These are phyloP conservation scores for Alternaria angustiovoidea DNA, from an alignment of 2,329 filamentous ascomycete genomes.

Conservation along the genomic window DNA sequence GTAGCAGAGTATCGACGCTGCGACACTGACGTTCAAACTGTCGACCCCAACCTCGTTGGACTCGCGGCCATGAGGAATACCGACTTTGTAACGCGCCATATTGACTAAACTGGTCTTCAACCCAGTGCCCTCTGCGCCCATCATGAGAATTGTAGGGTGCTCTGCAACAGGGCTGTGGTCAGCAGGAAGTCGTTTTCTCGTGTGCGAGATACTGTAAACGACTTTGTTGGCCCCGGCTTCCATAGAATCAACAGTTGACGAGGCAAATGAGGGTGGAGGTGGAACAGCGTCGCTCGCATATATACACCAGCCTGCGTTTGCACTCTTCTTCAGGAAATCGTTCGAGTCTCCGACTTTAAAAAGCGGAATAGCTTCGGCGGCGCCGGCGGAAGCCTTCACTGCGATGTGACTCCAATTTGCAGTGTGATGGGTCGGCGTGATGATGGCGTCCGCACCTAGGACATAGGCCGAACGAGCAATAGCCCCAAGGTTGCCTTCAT, in stretches of 20 bases:
- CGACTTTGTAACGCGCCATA: slow-evolving; percentile 69
- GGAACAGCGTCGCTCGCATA: slow-evolving; percentile 71
- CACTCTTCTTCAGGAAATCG: slow-evolving; percentile 74
- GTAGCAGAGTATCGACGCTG: slow-evolving; percentile 77
- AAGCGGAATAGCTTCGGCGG: slow-evolving; percentile 79
- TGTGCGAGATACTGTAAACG: slow-evolving; percentile 35
- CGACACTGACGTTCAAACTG: slow-evolving; percentile 93
- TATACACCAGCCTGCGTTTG: slow-evolving; percentile 78
- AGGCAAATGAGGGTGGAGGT: background rate
- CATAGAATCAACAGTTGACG: background rate
- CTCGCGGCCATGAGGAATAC: slow-evolving; percentile 65
- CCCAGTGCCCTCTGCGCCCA: slow-evolving; percentile 56
- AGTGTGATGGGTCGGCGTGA: slow-evolving; percentile 74
- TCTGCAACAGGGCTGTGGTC: slow-evolving; percentile 40
- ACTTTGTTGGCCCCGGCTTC: slow-evolving; percentile 36
- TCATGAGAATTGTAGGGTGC: slow-evolving; percentile 77
- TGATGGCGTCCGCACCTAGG: slow-evolving; percentile 85
- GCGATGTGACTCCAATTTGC: slow-evolving; percentile 78
- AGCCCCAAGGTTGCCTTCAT: slow-evolving; percentile 89
- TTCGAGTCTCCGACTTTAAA: slow-evolving; percentile 73
- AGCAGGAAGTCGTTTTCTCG: slow-evolving; percentile 25
- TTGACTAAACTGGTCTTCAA: slow-evolving; percentile 49
- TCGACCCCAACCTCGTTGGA: slow-evolving; percentile 70
- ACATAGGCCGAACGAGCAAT: slow-evolving; percentile 90
- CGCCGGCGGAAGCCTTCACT: slow-evolving; percentile 87